Base-by-base conservation (phyloP, 345 rosid genomes). In the Eucalyptus coolabah region DNA sequence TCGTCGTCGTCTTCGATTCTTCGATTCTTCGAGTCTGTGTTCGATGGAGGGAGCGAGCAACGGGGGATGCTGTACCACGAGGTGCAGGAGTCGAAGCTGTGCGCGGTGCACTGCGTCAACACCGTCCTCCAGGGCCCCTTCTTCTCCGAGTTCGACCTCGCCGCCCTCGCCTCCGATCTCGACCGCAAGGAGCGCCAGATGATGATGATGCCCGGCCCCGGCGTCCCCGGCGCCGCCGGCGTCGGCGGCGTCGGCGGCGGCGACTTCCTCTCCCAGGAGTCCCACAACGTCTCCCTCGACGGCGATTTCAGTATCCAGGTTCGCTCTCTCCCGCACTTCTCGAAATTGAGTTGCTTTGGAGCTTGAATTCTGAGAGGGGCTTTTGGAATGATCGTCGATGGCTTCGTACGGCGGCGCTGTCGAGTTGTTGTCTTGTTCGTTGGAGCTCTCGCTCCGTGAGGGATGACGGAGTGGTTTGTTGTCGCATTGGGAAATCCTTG, bases 281-380 rank as follows among this genome's bases (percentile, higher is more conserved):
- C 99, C 37, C 99, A 98, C 89, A 98, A 97, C 93, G 98, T 98
- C 86, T 98, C 99, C 28, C 95, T 96, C 88, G 96, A 93, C 89
- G 98, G 99, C 89, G 99, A 98, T 93, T 98, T 98, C 91, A 97
- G 99, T 88, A 97, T 98, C 93, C 98, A 97, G 99, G 98, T 98
- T 40, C 83, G 17, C 60, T 51, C 28, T 50, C 72, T 34, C 69
- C 42, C 42, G 34, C 90, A 42, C 69, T n/a, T 49, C 30, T 23
- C 34, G 53, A 9, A 34, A n/a, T 88, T n/a, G 51, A 50, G 67
- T 47, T 81, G 28, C 65, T 14, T 34, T 80, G 83, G 83, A 40
- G 28, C 83, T 40, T 37, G 59, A 30, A 63, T 63, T 77, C 47
- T 77, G 30, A 21, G 30, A 12, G 47, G 47, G 85, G 47, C 5